Percentiles rank a stretch among this genome's conserved stretches.
Conservation (phyloP, 768 basidiomycete species). For the Calvatia gigantea region DNA sequence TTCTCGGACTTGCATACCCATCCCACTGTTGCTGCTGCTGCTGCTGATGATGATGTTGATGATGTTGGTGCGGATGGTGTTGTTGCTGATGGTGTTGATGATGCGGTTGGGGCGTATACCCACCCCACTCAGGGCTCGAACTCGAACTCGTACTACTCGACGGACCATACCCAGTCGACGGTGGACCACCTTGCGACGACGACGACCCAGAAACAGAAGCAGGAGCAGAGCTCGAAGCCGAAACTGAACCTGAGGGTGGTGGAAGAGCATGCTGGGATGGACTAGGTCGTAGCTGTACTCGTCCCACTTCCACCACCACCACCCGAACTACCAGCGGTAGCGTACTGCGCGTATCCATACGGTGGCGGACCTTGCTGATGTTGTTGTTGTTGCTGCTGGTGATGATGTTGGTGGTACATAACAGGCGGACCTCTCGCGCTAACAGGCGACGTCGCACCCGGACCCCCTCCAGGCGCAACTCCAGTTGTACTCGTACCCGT, state of each 20-base stretch:
- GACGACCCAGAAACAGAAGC: too few relatives aligned
- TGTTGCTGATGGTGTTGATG: constrained; percentile 16
- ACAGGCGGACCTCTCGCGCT: too few relatives aligned
- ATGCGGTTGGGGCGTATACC: constrained; percentile 16
- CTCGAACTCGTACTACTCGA: constrained; percentile 9
- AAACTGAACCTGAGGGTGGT: constrained; percentile 16
- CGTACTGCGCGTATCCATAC: constrained; percentile 14
- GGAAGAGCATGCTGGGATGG: constrained; percentile 23
- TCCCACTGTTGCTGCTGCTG: constrained; percentile 12
- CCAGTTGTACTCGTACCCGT: not conserved
- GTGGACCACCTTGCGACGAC: constrained; percentile 19
- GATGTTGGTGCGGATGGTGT: constrained; percentile 17
- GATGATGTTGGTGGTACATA: not conserved
- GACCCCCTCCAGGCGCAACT: too few relatives aligned
- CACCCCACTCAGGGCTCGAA: constrained; percentile 14
- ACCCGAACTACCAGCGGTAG: too few relatives aligned
- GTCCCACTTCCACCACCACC: too few relatives aligned
- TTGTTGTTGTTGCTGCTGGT: constrained; percentile 15
- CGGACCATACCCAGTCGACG: constrained; percentile 16
- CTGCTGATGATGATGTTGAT: constrained; percentile 19
- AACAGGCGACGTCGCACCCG: not conserved
- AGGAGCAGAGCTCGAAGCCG: too few relatives aligned
- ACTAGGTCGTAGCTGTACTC: too few relatives aligned
- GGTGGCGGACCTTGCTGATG: constrained; percentile 17
- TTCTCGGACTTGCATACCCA: not conserved